Evolutionary conservation across 768 basidiomycete genomes (phyloP), one percentile per base, ranked within the genome.

Genomic region (Mycena vulgaris): DNA sequence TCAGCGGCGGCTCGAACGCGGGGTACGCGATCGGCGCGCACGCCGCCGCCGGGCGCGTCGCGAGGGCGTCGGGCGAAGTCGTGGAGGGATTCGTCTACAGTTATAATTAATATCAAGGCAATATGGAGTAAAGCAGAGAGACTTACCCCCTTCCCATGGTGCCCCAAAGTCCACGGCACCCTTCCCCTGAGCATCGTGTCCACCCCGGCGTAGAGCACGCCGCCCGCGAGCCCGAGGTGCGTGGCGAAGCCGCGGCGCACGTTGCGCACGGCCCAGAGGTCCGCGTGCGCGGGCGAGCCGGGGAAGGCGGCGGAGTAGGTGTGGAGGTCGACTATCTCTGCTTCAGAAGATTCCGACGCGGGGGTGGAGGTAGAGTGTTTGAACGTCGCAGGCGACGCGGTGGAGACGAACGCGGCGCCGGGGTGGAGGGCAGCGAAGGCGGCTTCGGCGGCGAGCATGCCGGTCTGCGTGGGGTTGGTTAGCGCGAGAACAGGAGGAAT

Each of bases 401-500:
- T 53, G 9, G 72, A 47, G 10, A 37, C 49, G 52, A 72, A 75
- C 10, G 23, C 8, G 11, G 53, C 59, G 30, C 51, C 49, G n/a
- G 78, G 77, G 47, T 83, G 80, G 57, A 97, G 81, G 5, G 88
- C 88, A 7, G 90, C 86, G 73, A 86, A 96, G 0, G 95, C 95
- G 0, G 94, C 87, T 79, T 99, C 97, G 1, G 95, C 97, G 31
- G 96, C 97, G 23, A 99, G 86, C 93, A 98, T 98, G 31, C 98
- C 98, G 40, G 93, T 95, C 87, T 99, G 48, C 31, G 30, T 30
- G 30, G 16, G 13, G 17, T 35, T 45, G 14, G 8, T 8, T 27
- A 51, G 49, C 8, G 6, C 4, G 17, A 10, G 27, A 2, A 30
- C 10, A 51, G 8, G 6, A 30, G 25, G 2, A 30, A 27, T 51